Percentiles rank a stretch among this genome's conserved stretches.
phyloP scores from a whole-genome alignment of 352 stramenopile species.

The Phytophthora ramorum region DNA sequence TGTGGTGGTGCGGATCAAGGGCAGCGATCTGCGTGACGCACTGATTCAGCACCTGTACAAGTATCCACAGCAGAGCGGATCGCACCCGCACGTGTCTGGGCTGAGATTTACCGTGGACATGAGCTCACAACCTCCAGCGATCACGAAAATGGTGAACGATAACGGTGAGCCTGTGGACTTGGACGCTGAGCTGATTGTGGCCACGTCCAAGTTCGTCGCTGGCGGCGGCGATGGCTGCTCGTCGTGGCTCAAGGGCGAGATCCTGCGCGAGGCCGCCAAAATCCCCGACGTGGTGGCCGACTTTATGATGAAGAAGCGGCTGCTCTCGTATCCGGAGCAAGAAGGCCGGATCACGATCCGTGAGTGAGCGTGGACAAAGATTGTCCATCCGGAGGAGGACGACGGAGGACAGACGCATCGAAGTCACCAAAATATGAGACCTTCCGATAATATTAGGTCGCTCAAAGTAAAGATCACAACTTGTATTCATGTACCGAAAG shows the following conservation, averaged over 20 bases:
- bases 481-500: background rate
- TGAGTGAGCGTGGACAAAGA: conserved; percentile 45
- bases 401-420: background rate
- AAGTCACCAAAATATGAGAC: background rate
- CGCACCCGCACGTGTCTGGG: conserved; percentile 83
- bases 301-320: conserved; percentile 71
- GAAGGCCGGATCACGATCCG: conserved; percentile 71
- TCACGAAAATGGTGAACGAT: conserved; percentile 57
- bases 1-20: conserved; percentile 74
- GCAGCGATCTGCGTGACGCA: conserved; percentile 66
- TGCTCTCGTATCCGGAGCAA: conserved; percentile 64
- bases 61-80: conserved; percentile 78
- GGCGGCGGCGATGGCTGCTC: conserved; percentile 79
- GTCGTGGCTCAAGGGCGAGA: conserved; percentile 70
- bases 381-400: background rate
- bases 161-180: conserved; percentile 57
- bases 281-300: conserved; percentile 60
- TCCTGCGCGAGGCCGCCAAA: conserved; percentile 55
- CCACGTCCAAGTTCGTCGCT: conserved; percentile 84
- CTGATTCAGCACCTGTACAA: conserved; percentile 81
- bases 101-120: conserved; percentile 52
- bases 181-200: conserved; percentile 64
- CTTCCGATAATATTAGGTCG: background rate
- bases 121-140: conserved; percentile 19
- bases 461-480: background rate